Base-by-base conservation (phyloP, 1,284 basidiomycete species). In the Xerocomus amazonicus region DNA sequence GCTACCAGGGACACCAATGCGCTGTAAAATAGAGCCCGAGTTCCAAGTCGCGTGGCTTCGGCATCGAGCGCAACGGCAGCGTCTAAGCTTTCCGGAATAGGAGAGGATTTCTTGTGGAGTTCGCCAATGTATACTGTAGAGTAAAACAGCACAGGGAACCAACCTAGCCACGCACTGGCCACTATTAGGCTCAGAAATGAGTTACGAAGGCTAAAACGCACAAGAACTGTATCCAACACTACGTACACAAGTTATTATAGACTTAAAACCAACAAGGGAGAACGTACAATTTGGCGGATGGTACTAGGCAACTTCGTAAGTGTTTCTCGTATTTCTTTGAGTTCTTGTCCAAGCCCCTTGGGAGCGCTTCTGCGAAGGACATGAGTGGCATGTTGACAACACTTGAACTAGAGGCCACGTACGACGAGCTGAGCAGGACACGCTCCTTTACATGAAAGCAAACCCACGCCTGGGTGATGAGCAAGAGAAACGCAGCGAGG, bases 121-220 rank as follows among this genome's bases (percentile, higher is more conserved):
- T 95, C 92, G 10, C 88, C 87, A 43, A 96, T 80, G 71, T 93
- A 97, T 12, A 90, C 73, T 1, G 87, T 87, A 0, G 85, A 87
- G 72, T 92, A 96, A 71, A 96, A 95, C 2, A 95, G 73, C 27
- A 93, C 73, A 0, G 92, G 92, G 59, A 93, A 95, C 92, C 92
- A 95, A 3, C 81, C 88, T 50, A 92, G 74, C 80, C 82, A 91
- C 4, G 85, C 78, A 55, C 88, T 90, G 51, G n/a, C 28, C 29
- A 52, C 43, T 4, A 42, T 62, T 26, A 56, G 45, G n/a, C 12
- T 41, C 12, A 43, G 46, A 36, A 32, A 33, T 3, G 16, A 38
- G 37, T 32, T 33, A 17, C 9, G 44, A 28, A 32, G 3, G 43
- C n/a, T 33, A 32, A 39, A 32, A 73, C 86, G 57, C 65, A 92